Evolutionary conservation across 2,329 filamentous ascomycete genomes (phyloP).

Genomic region (Fusarium sublunatum): DNA sequence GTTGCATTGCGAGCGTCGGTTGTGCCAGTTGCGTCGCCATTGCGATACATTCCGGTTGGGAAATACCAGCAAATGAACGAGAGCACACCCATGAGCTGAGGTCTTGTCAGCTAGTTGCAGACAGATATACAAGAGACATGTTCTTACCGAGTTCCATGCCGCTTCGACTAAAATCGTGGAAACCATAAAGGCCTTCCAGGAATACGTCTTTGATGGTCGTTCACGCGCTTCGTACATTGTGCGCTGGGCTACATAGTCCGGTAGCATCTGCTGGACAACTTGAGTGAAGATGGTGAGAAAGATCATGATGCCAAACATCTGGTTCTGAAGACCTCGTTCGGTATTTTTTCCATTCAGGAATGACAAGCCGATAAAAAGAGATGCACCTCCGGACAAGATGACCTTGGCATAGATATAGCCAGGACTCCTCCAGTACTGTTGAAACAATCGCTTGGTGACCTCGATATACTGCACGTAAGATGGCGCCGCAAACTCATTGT

Average conservation of each 20-base stretch:
- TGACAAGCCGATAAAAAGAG: constrained; percentile 75
- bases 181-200: constrained; percentile 75
- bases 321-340: constrained; percentile 75
- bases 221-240: constrained; percentile 77
- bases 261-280: constrained; percentile 74
- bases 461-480: constrained; percentile 48
- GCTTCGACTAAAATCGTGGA: constrained; percentile 72
- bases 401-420: constrained; percentile 72
- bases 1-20: constrained; percentile 62
- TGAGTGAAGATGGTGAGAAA: constrained; percentile 76
- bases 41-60: constrained; percentile 71
- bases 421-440: constrained; percentile 57
- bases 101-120: not conserved
- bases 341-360: constrained; percentile 71
- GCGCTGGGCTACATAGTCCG: constrained; percentile 75
- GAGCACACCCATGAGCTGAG: constrained; percentile 56
- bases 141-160: constrained; percentile 71
- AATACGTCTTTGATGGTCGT: constrained; percentile 74
- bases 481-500: constrained; percentile 50
- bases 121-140: fast-evolving
- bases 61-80: constrained; percentile 76
- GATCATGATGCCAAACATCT: constrained; percentile 79
- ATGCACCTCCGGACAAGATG: constrained; percentile 40
- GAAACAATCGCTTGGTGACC: constrained; percentile 52
- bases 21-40: constrained; percentile 64